Base-by-base conservation (phyloP, 1,139 yeast genomes). In the Yamadazyma blattariae region DNA sequence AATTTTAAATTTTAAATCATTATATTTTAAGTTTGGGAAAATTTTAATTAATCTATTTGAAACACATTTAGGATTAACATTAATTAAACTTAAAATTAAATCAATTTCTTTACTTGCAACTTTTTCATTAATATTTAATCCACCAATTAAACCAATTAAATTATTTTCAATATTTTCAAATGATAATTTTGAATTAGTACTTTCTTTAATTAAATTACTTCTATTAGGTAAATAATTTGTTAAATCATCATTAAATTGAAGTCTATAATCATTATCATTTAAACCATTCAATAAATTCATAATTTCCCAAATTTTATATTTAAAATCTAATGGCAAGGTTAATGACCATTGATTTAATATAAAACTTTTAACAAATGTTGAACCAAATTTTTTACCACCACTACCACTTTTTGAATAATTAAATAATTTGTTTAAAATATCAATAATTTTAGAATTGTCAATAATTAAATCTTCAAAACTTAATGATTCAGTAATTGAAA, bases 91-190 rank as follows among this genome's bases (percentile, higher is more conserved):
- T 2, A 77, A 74, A 15, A 45, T 28, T 61, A 89, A 84, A 27
- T 74, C 74, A 27, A 82, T 68, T 38, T 84, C 89, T 37, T 62
- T 62, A 9, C 54, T 33, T 15, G 56, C 58, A 41, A 67, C 25
- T 26, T 45, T 45, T 7, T 70, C 51, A 24, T 41, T 41, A 11
- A 40, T 28, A 29, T 74, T 75, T 19, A 53, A 36, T 9, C 73
- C 65, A 10, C 85, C 74, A 14, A 86, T 76, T 40, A 83, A 55
- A 11, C 69, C 65, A 17, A 82, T 70, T 13, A 84, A 52, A n/a
- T 73, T 61, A 2, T 51, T 44, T 52, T 85, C 92, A 37, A 83
- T 73, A 2, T 58, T 63, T n/a, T 51, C 59, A 37, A 58, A 60
- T 35, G 71, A 67, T 28, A 77, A 63, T 37, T 77, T 76, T 30